phyloP scores from a whole-genome alignment of 2,329 filamentous ascomycete species.

The Hypoxylon sp. region DNA sequence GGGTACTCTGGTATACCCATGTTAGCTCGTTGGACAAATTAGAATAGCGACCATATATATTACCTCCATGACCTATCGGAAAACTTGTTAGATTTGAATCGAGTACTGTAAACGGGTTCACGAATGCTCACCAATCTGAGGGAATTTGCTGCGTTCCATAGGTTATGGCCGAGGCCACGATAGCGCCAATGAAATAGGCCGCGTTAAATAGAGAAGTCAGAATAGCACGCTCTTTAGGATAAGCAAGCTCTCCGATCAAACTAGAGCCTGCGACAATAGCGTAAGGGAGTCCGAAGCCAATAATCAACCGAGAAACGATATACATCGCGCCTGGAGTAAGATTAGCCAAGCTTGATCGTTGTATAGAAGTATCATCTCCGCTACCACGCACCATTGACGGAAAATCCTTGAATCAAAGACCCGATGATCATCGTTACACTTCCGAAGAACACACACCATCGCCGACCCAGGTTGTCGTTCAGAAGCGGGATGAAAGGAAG shows the following conservation, averaged over 20 bases:
- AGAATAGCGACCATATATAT: too few species aligned
- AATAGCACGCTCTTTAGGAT: constrained; percentile 68
- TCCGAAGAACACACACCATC: constrained; percentile 61
- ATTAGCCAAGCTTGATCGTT: constrained; percentile 17
- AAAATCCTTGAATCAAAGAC: constrained; percentile 60
- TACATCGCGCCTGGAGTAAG: constrained; percentile 62
- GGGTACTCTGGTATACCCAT: constrained; percentile 49
- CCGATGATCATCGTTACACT: constrained; percentile 62
- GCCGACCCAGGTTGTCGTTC: constrained; percentile 59
- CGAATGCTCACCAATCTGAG: constrained; percentile 41
- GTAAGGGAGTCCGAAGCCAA: constrained; percentile 69
- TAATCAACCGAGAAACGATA: constrained; percentile 64
- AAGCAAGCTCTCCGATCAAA: constrained; percentile 66
- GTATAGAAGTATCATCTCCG: neutral
- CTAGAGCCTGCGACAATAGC: constrained; percentile 66
- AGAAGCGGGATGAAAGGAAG: constrained; percentile 61
- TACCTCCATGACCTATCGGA: constrained; percentile 44
- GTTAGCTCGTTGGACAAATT: constrained; percentile 38
- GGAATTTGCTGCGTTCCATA: constrained; percentile 53
- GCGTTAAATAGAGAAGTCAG: constrained; percentile 67
- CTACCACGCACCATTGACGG: constrained; percentile 51
- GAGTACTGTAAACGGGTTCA: neutral
- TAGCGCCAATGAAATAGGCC: constrained; percentile 64
- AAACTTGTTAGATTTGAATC: constrained; percentile 20
- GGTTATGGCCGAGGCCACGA: constrained; percentile 58